phyloP scores from a whole-genome alignment of 192 early-diverging fungal genomes.

The Mortierella alpina region DNA sequence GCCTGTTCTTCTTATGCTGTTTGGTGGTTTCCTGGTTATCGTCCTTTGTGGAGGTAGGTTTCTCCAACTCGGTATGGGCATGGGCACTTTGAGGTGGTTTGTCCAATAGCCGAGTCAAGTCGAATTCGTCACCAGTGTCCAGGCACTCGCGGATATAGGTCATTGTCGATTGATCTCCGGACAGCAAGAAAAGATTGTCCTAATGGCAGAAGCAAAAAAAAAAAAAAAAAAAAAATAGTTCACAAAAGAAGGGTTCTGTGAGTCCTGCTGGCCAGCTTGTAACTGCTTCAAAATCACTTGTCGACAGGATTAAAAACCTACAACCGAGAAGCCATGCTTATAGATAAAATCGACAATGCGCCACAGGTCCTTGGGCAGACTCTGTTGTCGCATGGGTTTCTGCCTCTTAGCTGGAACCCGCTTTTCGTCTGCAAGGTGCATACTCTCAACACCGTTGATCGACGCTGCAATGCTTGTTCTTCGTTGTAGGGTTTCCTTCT shows the following conservation, averaged over 20 bases:
- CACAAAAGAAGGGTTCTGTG: background rate
- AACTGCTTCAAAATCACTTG: no score
- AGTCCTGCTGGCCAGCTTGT: background rate
- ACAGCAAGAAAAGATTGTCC: slow-evolving; percentile 72
- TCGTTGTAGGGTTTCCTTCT: background rate
- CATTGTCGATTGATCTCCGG: slow-evolving; percentile 71
- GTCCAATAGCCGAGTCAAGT: slow-evolving; percentile 57
- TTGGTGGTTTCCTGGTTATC: background rate
- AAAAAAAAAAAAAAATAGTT: background rate
- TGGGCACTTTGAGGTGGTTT: slow-evolving; percentile 1
- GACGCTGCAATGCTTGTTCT: background rate
- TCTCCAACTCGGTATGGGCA: background rate
- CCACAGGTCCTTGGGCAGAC: slow-evolving; percentile 77
- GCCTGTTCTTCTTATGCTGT: background rate
- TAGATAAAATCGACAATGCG: slow-evolving; percentile 78
- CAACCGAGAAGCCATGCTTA: slow-evolving; percentile 71
- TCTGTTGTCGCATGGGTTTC: slow-evolving; percentile 40
- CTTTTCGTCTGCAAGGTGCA: slow-evolving; percentile 7
- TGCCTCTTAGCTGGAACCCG: slow-evolving; percentile 12
- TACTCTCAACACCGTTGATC: background rate
- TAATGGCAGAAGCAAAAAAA: slow-evolving; percentile 19
- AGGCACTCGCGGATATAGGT: slow-evolving; percentile 82
- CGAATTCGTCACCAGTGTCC: slow-evolving; percentile 79
- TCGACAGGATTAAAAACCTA: slow-evolving; percentile 40
- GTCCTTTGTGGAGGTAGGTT: background rate